A percentile compares a stretch with the other conserved stretches of the same genome.
phyloP scores from a whole-genome alignment of 805 yeast species.

The Saccharomycopsis babjevae region DNA sequence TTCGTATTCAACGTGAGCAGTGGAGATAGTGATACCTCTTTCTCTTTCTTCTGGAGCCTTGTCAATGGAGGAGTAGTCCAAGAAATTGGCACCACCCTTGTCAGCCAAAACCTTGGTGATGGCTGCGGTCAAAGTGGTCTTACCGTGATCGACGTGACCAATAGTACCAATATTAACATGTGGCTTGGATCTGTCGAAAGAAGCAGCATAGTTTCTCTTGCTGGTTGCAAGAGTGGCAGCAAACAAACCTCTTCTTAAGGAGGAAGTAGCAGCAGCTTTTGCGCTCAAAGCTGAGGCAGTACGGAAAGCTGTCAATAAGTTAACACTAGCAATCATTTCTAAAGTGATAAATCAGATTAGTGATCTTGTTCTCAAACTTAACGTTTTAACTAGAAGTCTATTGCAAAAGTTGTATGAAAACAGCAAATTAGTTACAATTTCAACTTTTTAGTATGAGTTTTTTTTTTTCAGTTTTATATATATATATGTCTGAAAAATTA shows the following conservation, averaged over 20 bases:
- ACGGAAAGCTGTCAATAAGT: slow-evolving; percentile 12
- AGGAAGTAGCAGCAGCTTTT: not conserved
- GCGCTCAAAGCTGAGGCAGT: slow-evolving; percentile 2
- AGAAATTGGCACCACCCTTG: slow-evolving; percentile 85
- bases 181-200: slow-evolving; percentile 92
- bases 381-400: not conserved
- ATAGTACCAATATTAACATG: slow-evolving; percentile 96
- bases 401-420: not conserved
- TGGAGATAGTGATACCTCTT: slow-evolving; percentile 96
- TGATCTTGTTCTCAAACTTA: not conserved
- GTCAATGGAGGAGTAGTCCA: slow-evolving; percentile 89
- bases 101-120: slow-evolving; percentile 88
- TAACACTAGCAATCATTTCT: slow-evolving; percentile 12
- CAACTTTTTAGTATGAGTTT: not conserved
- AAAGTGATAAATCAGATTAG: not conserved
- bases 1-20: slow-evolving; percentile 97
- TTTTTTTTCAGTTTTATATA: not conserved
- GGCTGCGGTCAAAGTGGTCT: slow-evolving; percentile 96
- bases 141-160: slow-evolving; percentile 99
- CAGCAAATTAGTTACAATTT: not conserved
- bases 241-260: slow-evolving; percentile 20
- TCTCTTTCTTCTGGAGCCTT: slow-evolving; percentile 99
- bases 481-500: not conserved
- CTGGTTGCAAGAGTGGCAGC: not conserved
- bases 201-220: slow-evolving; percentile 41